A percentile compares a stretch with the other conserved stretches of the same genome.
Conservation (phyloP, 805 yeast species). For the Candida orba region DNA sequence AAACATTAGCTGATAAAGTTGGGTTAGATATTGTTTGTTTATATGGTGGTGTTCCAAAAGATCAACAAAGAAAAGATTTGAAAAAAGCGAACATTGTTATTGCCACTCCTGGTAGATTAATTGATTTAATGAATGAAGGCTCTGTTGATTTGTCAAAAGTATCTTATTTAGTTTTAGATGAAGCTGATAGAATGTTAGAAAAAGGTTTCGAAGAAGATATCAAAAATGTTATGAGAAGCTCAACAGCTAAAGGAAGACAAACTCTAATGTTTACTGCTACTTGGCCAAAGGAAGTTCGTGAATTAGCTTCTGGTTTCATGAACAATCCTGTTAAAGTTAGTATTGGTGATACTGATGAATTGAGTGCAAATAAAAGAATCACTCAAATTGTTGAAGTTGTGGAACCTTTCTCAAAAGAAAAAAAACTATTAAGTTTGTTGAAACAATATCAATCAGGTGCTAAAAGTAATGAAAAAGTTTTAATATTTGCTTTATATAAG, state of each 20-base stretch:
- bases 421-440: slow-evolving; percentile 61
- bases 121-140: slow-evolving; percentile 87
- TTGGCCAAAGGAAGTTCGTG: slow-evolving; percentile 99
- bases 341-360: slow-evolving; percentile 91
- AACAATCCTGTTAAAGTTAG: slow-evolving; percentile 79
- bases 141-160: slow-evolving; percentile 61
- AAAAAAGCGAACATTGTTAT: slow-evolving; percentile 70
- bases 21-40: slow-evolving; percentile 72
- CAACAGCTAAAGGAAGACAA: slow-evolving; percentile 55
- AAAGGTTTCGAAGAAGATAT: slow-evolving; percentile 98
- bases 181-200: slow-evolving; percentile 98
- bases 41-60: slow-evolving; percentile 97
- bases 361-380: slow-evolving; percentile 90
- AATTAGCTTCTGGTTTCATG: slow-evolving; percentile 82
- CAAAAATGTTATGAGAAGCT: slow-evolving; percentile 64
- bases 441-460: slow-evolving; percentile 66
- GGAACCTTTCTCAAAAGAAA: slow-evolving; percentile 74
- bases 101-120: slow-evolving; percentile 97
- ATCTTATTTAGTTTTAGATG: slow-evolving; percentile 83
- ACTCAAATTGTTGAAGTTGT: slow-evolving; percentile 90
- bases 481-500: slow-evolving; percentile 91
- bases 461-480: slow-evolving; percentile 67
- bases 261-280: slow-evolving; percentile 99
- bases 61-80: slow-evolving; percentile 73
- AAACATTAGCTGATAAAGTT: slow-evolving; percentile 50